Evolutionary conservation across 1,139 yeast species (phyloP), one percentile per base, ranked within the genome.

Genomic region (Suhomyces maxii): DNA sequence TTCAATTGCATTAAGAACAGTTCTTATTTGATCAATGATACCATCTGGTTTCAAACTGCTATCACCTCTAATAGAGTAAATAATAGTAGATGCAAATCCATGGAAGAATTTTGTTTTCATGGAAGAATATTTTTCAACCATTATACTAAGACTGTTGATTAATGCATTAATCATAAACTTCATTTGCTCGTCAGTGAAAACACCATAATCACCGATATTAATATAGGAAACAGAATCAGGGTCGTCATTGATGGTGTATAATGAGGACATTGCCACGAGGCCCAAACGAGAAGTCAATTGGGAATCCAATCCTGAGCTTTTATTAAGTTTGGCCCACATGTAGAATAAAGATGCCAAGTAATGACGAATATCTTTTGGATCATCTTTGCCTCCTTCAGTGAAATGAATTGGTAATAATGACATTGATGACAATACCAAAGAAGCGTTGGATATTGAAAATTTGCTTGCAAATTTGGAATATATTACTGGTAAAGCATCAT

Each of bases 241-340:
- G 6, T 69, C 61, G 28, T 71, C 63, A 26, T 68, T 4, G 25
- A 73, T 53, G 13, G 59, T 63, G 10, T 56, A 49, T 28, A 82
- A 68, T 1, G 79, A 72, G 35, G 73, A 76, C 57, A 80, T 77
- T 0, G 89, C 77, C 12, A 86, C 69, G 26, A 82, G 76, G 2
- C 95, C 88, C 40, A 89, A 65, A 25, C 89, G 68, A 12, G 86
- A 82, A 11, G 90, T 75, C 45, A 89, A 60, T 56, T 84, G 87
- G 14, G 83, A 73, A 53, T 89, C 96, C 41, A 84, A 77, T 10
- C 80, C 79, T 3, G 81, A 71, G 11, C 82, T 76, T 39, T 82
- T 76, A 40, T 79, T 74, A 11, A 83, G 73, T 35, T 84, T 78
- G 4, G 77, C 61, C 97, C 97, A 90, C 46, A 89, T 67, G 55